phyloP scores from a whole-genome alignment of 1,284 basidiomycete species.

The Dichomitus squalens region DNA sequence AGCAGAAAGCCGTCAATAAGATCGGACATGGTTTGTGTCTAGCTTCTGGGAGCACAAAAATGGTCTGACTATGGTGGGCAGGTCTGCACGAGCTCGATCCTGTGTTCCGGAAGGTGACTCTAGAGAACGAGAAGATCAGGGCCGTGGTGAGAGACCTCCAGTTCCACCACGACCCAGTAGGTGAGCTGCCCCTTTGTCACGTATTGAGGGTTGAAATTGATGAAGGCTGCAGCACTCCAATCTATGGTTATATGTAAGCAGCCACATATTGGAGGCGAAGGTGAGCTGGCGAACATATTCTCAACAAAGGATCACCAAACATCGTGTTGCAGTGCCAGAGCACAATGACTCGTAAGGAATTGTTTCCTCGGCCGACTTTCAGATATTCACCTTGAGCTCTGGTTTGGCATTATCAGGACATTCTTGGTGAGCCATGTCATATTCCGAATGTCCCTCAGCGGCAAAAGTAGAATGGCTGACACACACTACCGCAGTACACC shows the following conservation, averaged over 20 bases:
- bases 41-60: not conserved
- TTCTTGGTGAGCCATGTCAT: constrained; percentile 57
- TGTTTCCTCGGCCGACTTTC: not conserved
- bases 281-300: constrained; percentile 39
- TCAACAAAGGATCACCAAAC: not conserved
- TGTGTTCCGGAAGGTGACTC: constrained; percentile 74
- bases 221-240: constrained; percentile 67
- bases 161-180: constrained; percentile 83
- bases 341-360: constrained; percentile 80
- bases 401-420: constrained; percentile 47
- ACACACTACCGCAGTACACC: constrained; percentile 71
- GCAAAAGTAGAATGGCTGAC: not conserved
- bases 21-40: constrained; percentile 70
- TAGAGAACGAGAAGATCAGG: constrained; percentile 73
- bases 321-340: constrained; percentile 56
- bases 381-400: not conserved
- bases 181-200: constrained; percentile 39
- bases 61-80: constrained; percentile 26
- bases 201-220: not conserved
- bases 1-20: constrained; percentile 81
- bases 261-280: constrained; percentile 85
- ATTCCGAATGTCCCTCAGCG: not conserved
- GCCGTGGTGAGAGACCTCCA: constrained; percentile 72
- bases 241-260: constrained; percentile 96
- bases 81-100: constrained; percentile 86